A percentile compares a stretch with the other conserved stretches of the same genome.
Evolutionary conservation across 202 grass and related monocot genomes (phyloP).

Genomic region (Digitaria exilis): DNA sequence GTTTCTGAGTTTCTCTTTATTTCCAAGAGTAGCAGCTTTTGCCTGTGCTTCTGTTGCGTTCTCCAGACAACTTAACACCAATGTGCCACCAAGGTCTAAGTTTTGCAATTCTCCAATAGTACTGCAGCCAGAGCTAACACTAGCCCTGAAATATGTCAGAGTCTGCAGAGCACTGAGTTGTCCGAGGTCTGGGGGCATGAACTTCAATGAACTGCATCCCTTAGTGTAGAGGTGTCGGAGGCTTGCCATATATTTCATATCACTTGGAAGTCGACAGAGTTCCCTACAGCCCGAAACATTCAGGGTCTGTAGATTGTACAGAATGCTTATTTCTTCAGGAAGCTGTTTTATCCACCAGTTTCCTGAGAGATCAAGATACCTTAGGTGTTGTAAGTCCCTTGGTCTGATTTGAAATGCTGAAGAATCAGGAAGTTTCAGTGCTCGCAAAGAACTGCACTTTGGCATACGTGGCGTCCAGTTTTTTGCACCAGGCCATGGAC

Average conservation of each 20-base stretch:
- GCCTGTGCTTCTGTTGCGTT: conserved; percentile 7
- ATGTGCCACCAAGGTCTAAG: conserved; percentile 29
- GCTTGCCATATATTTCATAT: conserved; percentile 46
- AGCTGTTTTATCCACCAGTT: neutral
- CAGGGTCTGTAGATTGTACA: conserved; percentile 43
- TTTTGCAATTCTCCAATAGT: conserved; percentile 22
- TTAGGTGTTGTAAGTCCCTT: conserved; percentile 32
- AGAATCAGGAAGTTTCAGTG: neutral
- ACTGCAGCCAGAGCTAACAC: neutral
- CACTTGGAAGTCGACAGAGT: conserved; percentile 10
- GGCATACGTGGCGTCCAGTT: neutral
- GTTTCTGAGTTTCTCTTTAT: conserved; percentile 25
- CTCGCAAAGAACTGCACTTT: conserved; percentile 16
- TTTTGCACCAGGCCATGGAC: rapidly evolving
- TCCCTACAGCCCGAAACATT: rapidly evolving
- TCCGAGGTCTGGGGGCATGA: conserved; percentile 34
- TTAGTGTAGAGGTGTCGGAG: conserved; percentile 40
- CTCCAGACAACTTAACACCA: conserved; percentile 24
- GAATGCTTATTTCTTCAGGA: conserved; percentile 17
- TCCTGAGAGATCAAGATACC: conserved; percentile 27
- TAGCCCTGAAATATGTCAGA: conserved; percentile 37
- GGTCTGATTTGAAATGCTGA: neutral
- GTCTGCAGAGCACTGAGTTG: conserved; percentile 37
- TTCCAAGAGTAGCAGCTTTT: neutral
- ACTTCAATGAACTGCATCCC: neutral